phyloP scores from a whole-genome alignment of 2,329 filamentous ascomycete species.

The Diaporthe aspalathi region DNA sequence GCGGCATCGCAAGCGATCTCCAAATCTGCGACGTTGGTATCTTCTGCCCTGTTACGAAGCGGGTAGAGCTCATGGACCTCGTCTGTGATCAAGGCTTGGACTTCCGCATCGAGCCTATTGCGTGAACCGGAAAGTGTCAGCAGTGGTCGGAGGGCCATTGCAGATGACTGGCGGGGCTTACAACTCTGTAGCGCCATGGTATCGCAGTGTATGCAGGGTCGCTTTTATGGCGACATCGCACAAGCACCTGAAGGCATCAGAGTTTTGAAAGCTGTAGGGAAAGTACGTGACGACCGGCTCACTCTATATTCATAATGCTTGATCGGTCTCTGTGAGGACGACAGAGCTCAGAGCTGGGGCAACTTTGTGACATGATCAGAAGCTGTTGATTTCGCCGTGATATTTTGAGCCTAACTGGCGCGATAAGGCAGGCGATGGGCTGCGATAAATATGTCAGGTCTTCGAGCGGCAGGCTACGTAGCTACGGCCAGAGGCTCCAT shows the following conservation, averaged over 20 bases:
- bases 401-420: neutral
- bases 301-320: slow-evolving; percentile 10
- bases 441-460: neutral
- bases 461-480: too few species aligned
- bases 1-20: slow-evolving; percentile 34
- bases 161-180: neutral
- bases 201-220: neutral
- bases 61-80: neutral
- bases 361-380: neutral
- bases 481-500: neutral
- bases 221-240: neutral
- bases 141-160: neutral
- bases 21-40: slow-evolving; percentile 13
- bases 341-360: neutral
- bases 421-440: neutral
- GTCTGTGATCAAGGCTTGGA: neutral
- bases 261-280: neutral
- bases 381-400: neutral
- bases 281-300: neutral
- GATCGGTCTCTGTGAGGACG: neutral
- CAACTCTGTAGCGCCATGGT: neutral
- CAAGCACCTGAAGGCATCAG: neutral
- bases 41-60: slow-evolving; percentile 6
- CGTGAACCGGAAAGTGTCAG: neutral
- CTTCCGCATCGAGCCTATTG: rapidly evolving